Evolutionary conservation across 306 rosid genomes (phyloP).

Genomic region (Cucurbita pepo): DNA sequence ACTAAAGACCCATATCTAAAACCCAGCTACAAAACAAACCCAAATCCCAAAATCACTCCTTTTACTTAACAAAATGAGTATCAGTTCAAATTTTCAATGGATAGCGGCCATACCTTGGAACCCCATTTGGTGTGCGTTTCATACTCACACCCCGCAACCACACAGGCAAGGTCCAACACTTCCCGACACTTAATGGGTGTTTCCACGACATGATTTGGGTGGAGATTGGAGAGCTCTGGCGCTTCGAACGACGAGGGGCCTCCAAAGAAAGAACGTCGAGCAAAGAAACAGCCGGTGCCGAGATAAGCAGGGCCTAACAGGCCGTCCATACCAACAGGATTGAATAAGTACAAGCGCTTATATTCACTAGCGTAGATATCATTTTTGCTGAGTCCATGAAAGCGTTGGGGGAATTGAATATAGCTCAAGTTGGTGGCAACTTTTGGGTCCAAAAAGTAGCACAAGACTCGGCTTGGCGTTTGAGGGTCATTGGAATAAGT

Average conservation of each 20-base stretch:
- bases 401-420: conserved; percentile 23
- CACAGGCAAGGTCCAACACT: conserved; percentile 11
- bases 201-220: conserved; percentile 7
- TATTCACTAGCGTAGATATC: conserved; percentile 5
- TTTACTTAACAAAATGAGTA: background rate
- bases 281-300: conserved; percentile 25
- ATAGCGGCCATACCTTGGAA: conserved; percentile 8
- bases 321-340: conserved; percentile 23
- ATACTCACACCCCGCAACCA: conserved; percentile 15
- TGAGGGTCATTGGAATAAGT: conserved; percentile 29
- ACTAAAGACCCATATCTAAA: conserved; percentile 26
- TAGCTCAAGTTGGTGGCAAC: background rate
- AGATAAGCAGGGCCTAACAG: conserved; percentile 11
- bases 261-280: conserved; percentile 19
- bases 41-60: background rate
- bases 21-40: conserved; percentile 10
- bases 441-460: conserved; percentile 13
- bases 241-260: conserved; percentile 7
- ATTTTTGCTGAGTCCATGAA: background rate
- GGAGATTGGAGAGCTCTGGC: conserved; percentile 6
- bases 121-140: conserved; percentile 28
- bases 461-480: conserved; percentile 14
- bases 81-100: background rate
- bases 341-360: background rate
- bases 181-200: conserved; percentile 8